phyloP scores from a whole-genome alignment of 192 early-diverging fungal genomes.

The Coemansia sp. region DNA sequence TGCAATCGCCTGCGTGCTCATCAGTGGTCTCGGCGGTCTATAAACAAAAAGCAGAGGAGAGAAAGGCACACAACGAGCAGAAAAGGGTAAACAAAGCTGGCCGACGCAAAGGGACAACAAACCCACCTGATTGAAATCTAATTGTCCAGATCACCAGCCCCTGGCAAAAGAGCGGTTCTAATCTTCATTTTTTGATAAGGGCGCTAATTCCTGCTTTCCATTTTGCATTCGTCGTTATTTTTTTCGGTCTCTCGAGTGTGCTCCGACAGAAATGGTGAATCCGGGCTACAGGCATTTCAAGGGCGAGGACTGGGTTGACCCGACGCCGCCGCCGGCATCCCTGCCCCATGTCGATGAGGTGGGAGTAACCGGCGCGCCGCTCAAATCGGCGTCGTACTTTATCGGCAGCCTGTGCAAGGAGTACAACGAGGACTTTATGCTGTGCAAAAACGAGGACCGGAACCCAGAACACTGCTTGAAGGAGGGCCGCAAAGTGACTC shows the following conservation, averaged over 20 bases:
- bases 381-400: slow-evolving; percentile 90
- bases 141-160: no score
- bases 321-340: slow-evolving; percentile 68
- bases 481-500: slow-evolving; percentile 94
- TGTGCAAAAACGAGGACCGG: slow-evolving; percentile 88
- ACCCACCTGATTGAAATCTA: no score
- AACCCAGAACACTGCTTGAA: slow-evolving; percentile 87
- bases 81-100: background rate
- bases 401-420: slow-evolving; percentile 85
- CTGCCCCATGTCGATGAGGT: slow-evolving; percentile 78
- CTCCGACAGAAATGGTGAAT: slow-evolving; percentile 26
- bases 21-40: background rate
- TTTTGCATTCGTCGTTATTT: no score
- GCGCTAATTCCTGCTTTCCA: no score
- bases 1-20: slow-evolving; percentile 41
- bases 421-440: slow-evolving; percentile 94
- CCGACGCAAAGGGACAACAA: background rate
- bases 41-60: background rate
- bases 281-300: slow-evolving; percentile 46
- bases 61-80: background rate
- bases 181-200: no score
- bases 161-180: no score
- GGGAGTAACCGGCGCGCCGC: slow-evolving; percentile 84
- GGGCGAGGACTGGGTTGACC: slow-evolving; percentile 72
- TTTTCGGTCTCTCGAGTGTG: background rate